Evolutionary conservation across 2,329 filamentous ascomycete genomes (phyloP).

Genomic region (Trichophyton mentagrophytes): DNA sequence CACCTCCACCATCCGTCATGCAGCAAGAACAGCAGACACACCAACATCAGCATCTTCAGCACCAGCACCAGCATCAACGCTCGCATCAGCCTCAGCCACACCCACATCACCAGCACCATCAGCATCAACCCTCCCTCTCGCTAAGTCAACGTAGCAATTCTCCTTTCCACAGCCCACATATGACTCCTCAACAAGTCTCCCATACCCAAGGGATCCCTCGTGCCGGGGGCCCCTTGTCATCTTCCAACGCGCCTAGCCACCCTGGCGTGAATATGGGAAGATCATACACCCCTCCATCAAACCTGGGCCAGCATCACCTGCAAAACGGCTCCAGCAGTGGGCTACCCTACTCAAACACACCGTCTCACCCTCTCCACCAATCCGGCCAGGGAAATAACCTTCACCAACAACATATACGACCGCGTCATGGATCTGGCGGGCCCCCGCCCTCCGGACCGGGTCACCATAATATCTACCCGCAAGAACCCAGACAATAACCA

Average conservation of each 20-base stretch:
- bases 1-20: neutral
- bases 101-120: constrained; percentile 23
- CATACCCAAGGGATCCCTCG: constrained; percentile 13
- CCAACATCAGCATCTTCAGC: constrained; percentile 10
- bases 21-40: constrained; percentile 6
- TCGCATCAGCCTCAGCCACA: constrained; percentile 23
- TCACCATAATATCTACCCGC: constrained; percentile 7
- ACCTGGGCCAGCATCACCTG: constrained; percentile 19
- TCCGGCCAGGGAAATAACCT: neutral
- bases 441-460: neutral
- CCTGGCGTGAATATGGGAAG: constrained; percentile 18
- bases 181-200: neutral
- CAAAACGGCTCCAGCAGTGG: constrained; percentile 5
- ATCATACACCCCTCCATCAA: constrained; percentile 30
- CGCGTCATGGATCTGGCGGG: constrained; percentile 3
- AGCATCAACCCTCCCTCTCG: constrained; percentile 23
- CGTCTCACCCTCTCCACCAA: neutral
- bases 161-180: neutral
- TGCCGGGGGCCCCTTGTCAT: constrained; percentile 11
- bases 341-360: neutral
- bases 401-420: constrained; percentile 4
- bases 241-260: neutral
- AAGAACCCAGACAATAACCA: constrained; percentile 7
- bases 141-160: constrained; percentile 19
- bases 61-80: constrained; percentile 10